Percentiles rank a stretch among this genome's conserved stretches.
These are phyloP conservation scores for Nicotiana obtusifolia DNA, from an alignment of 257 asterid genomes.

Conservation along the genomic window DNA sequence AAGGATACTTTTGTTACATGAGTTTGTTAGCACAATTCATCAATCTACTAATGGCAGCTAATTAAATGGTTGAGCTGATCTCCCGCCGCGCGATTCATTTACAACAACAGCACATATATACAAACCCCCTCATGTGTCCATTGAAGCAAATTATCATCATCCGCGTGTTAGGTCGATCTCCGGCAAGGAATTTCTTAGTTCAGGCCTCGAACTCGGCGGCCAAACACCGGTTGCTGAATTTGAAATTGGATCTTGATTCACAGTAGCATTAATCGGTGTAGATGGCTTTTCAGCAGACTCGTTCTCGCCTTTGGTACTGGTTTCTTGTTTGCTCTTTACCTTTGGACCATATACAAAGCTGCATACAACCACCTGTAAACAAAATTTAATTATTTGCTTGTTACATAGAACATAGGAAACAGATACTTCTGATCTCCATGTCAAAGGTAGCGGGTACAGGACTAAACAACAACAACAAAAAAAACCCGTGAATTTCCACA, in stretches of 20 bases:
- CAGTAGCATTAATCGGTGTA: slow-evolving; percentile 26
- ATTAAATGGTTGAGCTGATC: slow-evolving; percentile 12
- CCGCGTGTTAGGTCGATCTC: slow-evolving; percentile 83
- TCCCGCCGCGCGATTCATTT: slow-evolving; percentile 39
- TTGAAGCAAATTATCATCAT: slow-evolving; percentile 39
- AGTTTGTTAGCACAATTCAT: slow-evolving; percentile 48
- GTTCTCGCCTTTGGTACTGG: slow-evolving; percentile 24
- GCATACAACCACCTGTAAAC: slow-evolving; percentile 63
- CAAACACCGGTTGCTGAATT: slow-evolving; percentile 43
- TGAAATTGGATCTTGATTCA: slow-evolving; percentile 35
- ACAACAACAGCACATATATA: slow-evolving; percentile 65
- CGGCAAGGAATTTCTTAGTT: slow-evolving; percentile 47
- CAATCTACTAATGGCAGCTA: slow-evolving; percentile 17
- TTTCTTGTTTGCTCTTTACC: slow-evolving; percentile 43
- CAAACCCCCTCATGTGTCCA: slow-evolving; percentile 35
- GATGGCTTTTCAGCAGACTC: slow-evolving; percentile 39
- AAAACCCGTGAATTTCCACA: no score
- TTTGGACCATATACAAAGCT: slow-evolving; percentile 77
- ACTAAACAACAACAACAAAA: no score
- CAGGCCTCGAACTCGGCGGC: slow-evolving; percentile 51
- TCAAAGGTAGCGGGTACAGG: background rate
- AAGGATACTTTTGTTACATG: slow-evolving; percentile 31
- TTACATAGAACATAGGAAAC: background rate
- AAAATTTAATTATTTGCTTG: background rate
- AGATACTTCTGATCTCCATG: background rate